phyloP scores from a whole-genome alignment of 1,284 basidiomycete genomes.

The Ceratobasidium papillatum region DNA sequence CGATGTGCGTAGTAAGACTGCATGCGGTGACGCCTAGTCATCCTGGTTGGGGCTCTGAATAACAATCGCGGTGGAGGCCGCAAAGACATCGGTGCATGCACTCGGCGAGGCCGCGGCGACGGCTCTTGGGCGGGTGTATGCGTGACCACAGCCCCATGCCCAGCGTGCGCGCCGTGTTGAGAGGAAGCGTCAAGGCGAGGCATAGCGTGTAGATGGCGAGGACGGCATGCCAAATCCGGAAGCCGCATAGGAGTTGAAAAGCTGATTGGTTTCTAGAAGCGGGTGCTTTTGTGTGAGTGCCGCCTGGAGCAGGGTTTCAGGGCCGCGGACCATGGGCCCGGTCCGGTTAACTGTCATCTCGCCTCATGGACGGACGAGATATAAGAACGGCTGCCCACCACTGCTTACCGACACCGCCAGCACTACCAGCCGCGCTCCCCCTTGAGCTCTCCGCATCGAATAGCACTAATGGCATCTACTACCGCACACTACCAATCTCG shows the following conservation, averaged over 20 bases:
- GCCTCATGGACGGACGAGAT: constrained; percentile 4
- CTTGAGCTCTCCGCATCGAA: too few species aligned
- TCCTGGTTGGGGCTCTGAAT: neutral
- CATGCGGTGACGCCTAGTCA: neutral
- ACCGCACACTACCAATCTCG: constrained; percentile 34
- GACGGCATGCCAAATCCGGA: neutral
- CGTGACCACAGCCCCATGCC: constrained; percentile 4
- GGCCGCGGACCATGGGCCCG: neutral
- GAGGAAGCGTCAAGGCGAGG: neutral
- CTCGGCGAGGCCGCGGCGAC: neutral
- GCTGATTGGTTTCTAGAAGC: constrained; percentile 4
- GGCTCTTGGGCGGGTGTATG: neutral
- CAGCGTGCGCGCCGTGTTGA: neutral
- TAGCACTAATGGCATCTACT: neutral
- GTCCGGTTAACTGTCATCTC: neutral
- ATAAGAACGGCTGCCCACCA: constrained; percentile 21
- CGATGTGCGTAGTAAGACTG: constrained; percentile 1
- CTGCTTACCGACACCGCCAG: constrained; percentile 15
- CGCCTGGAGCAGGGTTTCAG: constrained; percentile 6
- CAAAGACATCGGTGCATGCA: neutral
- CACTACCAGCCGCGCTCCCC: neutral
- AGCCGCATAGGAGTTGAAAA: neutral
- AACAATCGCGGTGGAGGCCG: neutral
- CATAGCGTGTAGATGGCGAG: neutral
- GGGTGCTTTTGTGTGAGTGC: constrained; percentile 14